Conservation (phyloP, 441 rosid genomes). For the Sinapis alba region DNA sequence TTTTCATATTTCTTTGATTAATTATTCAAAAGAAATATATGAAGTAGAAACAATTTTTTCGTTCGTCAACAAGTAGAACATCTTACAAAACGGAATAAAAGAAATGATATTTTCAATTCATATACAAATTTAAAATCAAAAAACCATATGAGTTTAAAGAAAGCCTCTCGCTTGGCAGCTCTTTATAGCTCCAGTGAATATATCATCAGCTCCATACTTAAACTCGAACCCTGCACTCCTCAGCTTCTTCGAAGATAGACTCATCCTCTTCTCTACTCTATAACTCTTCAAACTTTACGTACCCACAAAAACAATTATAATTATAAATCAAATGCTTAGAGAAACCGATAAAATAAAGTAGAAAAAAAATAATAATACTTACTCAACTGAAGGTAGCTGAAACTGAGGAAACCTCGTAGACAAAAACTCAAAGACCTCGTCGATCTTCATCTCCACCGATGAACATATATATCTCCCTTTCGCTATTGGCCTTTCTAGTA, state of each 20-base stretch:
- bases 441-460: slow-evolving; percentile 36
- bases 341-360: neutral
- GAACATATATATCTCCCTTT: slow-evolving; percentile 47
- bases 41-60: neutral
- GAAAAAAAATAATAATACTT: slow-evolving; percentile 6
- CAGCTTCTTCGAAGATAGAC: slow-evolving; percentile 44
- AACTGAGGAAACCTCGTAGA: slow-evolving; percentile 47
- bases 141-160: slow-evolving; percentile 10
- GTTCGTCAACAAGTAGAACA: neutral
- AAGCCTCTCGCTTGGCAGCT: slow-evolving; percentile 43
- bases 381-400: slow-evolving; percentile 46
- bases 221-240: slow-evolving; percentile 39
- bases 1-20: neutral
- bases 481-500: slow-evolving; percentile 39
- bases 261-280: slow-evolving; percentile 34
- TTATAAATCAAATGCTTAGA: neutral
- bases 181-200: slow-evolving; percentile 41
- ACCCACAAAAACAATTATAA: neutral
- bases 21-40: neutral
- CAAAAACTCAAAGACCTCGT: slow-evolving; percentile 40
- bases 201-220: slow-evolving; percentile 45
- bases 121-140: slow-evolving; percentile 37
- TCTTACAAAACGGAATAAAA: slow-evolving; percentile 13
- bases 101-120: slow-evolving; percentile 35
- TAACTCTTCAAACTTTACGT: slow-evolving; percentile 42